Base-by-base conservation (phyloP, 306 rosid species). In the Calophaca sinica region DNA sequence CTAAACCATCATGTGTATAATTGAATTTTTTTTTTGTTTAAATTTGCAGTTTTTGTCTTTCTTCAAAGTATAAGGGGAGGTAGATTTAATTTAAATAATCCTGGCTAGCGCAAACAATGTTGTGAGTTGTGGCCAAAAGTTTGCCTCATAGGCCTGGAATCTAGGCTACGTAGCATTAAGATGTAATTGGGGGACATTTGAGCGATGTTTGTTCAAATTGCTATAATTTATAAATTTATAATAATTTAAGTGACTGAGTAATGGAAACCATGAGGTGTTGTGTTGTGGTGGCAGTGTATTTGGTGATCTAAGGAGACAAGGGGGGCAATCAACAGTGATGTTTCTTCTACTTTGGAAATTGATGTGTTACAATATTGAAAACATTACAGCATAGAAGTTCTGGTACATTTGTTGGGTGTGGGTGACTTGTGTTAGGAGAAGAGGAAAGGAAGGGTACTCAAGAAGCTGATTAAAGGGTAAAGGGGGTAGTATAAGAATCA, bases 261-360 rank as follows among this genome's bases (percentile, higher is more conserved):
- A 67, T 80, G 72, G 77, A 54, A 75, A 80, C 45, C 78, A 74
- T 70, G 63, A 41, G 62, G 31, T 29, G 72, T 44, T 73, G 31
- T 29, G 72, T 44, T 73, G 44, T 64, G 46, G 67, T 77, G 83
- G 10, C 82, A 65, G 82, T 36, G 82, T 33, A 68, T 79, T 72
- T 69, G 35, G 32, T n/a, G 67, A 57, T 44, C 50, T 70, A 36
- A 51, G 73, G 86, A 75, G 87, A 83, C 86, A 86, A 68, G 68
- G 81, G 60, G 14, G 73, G 78, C 90, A 82, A 72, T 57, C 32
- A 57, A 69, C 71, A 71, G 67, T 72, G 73, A 63, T 82, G 50
- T 79, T 80, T 79, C 80, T 54, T 41, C 72, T 86, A 59, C 89
- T 68, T 71, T 74, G 86, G 75, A 57, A 86, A 81, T 84, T 84